Conservation (phyloP, 2,329 filamentous ascomycete species). For the Penicillium sp. region DNA sequence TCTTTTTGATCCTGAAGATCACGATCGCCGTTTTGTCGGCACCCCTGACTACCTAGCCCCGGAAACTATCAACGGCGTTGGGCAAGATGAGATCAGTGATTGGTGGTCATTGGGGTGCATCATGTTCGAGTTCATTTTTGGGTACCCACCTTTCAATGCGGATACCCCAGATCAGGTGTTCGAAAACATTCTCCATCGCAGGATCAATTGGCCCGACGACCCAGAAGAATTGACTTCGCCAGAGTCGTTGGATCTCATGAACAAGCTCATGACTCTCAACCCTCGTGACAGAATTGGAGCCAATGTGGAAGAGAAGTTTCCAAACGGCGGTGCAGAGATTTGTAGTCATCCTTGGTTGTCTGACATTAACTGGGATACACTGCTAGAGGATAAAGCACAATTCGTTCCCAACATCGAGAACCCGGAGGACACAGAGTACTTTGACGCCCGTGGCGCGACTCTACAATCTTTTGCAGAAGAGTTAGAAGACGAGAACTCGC, state of each 20-base stretch:
- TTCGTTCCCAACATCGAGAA: conserved; percentile 92
- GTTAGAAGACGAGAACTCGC: conserved; percentile 82
- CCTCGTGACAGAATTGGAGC: conserved; percentile 78
- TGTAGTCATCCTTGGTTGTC: conserved; percentile 85
- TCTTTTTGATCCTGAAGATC: conserved; percentile 92
- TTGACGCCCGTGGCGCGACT: conserved; percentile 86
- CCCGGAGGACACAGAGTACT: conserved; percentile 97
- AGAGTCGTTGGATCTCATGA: conserved; percentile 92
- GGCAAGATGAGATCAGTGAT: conserved; percentile 97
- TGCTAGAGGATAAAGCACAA: conserved; percentile 92
- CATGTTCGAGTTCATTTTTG: conserved; percentile 92
- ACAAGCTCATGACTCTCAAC: conserved; percentile 82
- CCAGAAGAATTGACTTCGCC: conserved; percentile 74
- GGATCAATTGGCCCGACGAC: conserved; percentile 89
- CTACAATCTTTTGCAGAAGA: conserved; percentile 91
- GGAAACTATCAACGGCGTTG: conserved; percentile 91
- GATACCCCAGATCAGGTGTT: conserved; percentile 89
- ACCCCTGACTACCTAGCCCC: conserved; percentile 96
- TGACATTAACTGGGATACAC: conserved; percentile 80
- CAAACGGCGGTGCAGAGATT: conserved; percentile 86
- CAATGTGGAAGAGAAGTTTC: conserved; percentile 77
- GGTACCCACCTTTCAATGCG: conserved; percentile 90
- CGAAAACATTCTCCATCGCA: conserved; percentile 87
- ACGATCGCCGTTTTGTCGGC: conserved; percentile 87
- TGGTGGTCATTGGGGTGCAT: conserved; percentile 99